A percentile compares a stretch with the other conserved stretches of the same genome.
Evolutionary conservation across 2,329 filamentous ascomycete species (phyloP).

Genomic region (Alternaria alternata): DNA sequence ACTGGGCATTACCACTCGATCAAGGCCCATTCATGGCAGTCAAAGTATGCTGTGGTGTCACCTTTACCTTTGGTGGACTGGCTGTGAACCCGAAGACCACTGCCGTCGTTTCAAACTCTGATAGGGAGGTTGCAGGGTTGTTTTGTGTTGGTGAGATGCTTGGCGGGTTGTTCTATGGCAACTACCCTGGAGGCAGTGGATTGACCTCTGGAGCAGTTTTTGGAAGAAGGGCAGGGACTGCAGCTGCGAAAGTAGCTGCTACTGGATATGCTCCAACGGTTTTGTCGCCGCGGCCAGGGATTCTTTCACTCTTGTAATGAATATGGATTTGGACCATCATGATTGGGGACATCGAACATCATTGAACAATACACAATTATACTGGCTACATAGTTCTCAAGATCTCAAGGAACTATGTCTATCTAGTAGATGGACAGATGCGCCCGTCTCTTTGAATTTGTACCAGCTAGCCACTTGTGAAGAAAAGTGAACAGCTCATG

Average conservation of each 20-base stretch:
- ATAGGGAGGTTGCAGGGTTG: constrained; percentile 61
- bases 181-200: constrained; percentile 70
- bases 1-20: constrained; percentile 70
- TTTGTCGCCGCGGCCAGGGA: neutral
- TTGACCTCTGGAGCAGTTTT: constrained; percentile 66
- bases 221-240: constrained; percentile 54
- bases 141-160: constrained; percentile 73
- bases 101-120: constrained; percentile 59
- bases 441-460: neutral
- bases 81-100: constrained; percentile 64
- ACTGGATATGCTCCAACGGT: neutral
- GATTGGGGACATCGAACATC: neutral
- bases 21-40: constrained; percentile 68
- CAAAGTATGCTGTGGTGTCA: constrained; percentile 70
- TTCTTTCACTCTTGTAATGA: neutral
- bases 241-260: constrained; percentile 28
- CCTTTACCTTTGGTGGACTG: constrained; percentile 73
- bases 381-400: too few relatives aligned
- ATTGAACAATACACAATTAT: too few relatives aligned
- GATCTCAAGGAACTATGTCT: too few relatives aligned
- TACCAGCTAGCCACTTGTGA: neutral
- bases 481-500: neutral
- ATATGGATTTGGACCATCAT: neutral
- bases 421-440: too few relatives aligned
- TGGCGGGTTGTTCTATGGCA: constrained; percentile 56